phyloP scores from a whole-genome alignment of 208 protist genomes.

The Crithidia sp. region DNA sequence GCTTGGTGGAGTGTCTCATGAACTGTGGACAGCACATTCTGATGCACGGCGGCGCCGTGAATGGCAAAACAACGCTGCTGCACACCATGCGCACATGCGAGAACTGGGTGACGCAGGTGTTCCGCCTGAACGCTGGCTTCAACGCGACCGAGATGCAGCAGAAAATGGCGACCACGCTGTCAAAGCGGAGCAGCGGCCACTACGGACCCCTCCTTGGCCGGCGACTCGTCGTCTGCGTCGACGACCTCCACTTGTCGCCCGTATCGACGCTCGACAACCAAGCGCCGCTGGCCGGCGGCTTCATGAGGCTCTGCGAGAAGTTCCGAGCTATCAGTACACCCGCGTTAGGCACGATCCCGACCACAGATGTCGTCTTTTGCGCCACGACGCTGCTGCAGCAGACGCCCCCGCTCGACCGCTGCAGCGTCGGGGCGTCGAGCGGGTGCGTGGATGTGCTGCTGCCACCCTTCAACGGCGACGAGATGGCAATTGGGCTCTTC shows the following conservation, averaged over 20 bases:
- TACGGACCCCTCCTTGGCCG: slow-evolving; percentile 69
- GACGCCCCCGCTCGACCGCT: slow-evolving; percentile 5
- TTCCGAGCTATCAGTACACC: slow-evolving; percentile 65
- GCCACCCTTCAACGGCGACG: slow-evolving; percentile 59
- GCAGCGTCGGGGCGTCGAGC: slow-evolving; percentile 26
- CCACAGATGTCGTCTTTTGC: slow-evolving; percentile 71
- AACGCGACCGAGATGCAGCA: slow-evolving; percentile 59
- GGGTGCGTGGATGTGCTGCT: slow-evolving; percentile 62
- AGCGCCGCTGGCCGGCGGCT: slow-evolving; percentile 41
- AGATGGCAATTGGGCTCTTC: slow-evolving; percentile 59
- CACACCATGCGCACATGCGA: slow-evolving; percentile 56
- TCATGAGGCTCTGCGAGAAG: slow-evolving; percentile 77
- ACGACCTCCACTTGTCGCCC: slow-evolving; percentile 79
- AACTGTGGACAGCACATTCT: slow-evolving; percentile 80
- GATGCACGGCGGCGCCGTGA: slow-evolving; percentile 48
- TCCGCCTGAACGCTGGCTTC: slow-evolving; percentile 55
- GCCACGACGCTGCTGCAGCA: slow-evolving; percentile 27
- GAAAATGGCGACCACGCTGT: slow-evolving; percentile 53
- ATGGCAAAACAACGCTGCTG: slow-evolving; percentile 80
- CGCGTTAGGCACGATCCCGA: slow-evolving; percentile 56
- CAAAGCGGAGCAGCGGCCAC: slow-evolving; percentile 44
- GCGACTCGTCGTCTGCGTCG: slow-evolving; percentile 83
- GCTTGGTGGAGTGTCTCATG: slow-evolving; percentile 73
- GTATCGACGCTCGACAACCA: slow-evolving; percentile 5
- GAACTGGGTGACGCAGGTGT: slow-evolving; percentile 61